Evolutionary conservation across 345 rosid species (phyloP).

Genomic region (Salix koriyanagi): DNA sequence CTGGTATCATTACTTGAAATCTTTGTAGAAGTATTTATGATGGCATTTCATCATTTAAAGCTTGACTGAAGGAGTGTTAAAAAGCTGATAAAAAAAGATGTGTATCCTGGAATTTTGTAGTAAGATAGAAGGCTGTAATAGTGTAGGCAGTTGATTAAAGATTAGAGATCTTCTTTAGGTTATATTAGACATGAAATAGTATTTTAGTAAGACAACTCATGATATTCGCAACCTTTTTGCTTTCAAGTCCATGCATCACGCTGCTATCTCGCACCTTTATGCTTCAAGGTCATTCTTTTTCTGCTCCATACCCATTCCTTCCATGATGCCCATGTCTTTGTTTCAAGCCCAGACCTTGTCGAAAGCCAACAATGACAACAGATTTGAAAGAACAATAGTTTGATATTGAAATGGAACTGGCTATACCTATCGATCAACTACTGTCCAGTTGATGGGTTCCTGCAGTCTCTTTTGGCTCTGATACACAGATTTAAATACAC

Average conservation of each 20-base stretch:
- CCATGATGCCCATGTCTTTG: neutral
- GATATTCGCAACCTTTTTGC: neutral
- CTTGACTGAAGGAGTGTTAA: neutral
- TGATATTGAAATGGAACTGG: neutral
- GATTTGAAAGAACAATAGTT: neutral
- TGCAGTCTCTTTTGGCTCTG: neutral
- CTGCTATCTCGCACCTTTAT: neutral
- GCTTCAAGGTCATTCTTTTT: neutral
- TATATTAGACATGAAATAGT: neutral
- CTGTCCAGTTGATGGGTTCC: neutral
- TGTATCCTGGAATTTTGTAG: neutral
- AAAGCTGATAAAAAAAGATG: neutral
- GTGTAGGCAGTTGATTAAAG: neutral
- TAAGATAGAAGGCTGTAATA: neutral
- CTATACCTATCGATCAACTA: neutral
- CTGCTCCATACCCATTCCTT: neutral
- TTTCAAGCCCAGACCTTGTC: neutral
- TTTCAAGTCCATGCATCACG: neutral
- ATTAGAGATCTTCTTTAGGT: neutral
- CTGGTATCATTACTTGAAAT: neutral
- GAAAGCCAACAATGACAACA: neutral
- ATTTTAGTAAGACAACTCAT: neutral
- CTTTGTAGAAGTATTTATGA: neutral
- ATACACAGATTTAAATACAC: neutral
- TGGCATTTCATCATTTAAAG: neutral